Base-by-base conservation (phyloP, 257 asterid species). In the Rhazya stricta region DNA sequence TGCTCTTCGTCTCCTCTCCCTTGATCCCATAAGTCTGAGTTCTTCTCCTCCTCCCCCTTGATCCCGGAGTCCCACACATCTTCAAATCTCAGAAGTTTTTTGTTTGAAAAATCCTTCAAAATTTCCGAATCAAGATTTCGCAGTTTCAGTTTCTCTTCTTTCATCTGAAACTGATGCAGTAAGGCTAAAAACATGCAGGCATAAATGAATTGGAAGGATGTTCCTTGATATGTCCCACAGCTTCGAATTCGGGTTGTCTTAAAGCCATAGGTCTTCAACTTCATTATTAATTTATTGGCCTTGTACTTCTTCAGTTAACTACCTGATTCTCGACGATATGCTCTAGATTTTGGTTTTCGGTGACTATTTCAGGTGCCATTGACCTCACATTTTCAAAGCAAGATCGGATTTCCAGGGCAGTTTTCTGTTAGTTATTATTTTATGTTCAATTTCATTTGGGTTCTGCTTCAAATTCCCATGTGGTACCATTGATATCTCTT, bases 381-480 rank as follows among this genome's bases (percentile, higher is more conserved):
- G 74, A 41, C 43, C 76, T 11, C 53, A 0, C 34, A 42, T 45
- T 32, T 30, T 34, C 63, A 23, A 11, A 50, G 73, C 60, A 67
- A 51, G 50, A 50, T 65, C 67, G 58, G 50, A 76, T 48, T 7
- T n/a, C 13, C 42, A 16, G 46, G 12, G 56, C 68, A 39, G 32
- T 68, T 68, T 8, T 68, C 21, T 68, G 72, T 16, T 68, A 68
- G 42, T 39, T 37, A 0, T 68, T 36, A 23, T 3, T 50, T 75
- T 65, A 1, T 7, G 9, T 27, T 2, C n/a, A 71, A 71, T 48
- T 77, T 62, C 51, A 18, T 51, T 6, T 65, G 74, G 74, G 69
- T 41, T 72, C 34, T 56, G 41, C 69, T 46, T 51, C 68, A 56
- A 25, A 45, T 36, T 71, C 48, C 76, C 50, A 61, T 30, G n/a